Percentiles rank a stretch among this genome's conserved stretches.
Conservation (phyloP, 148 eudicot species). For the Fagopyrum esculentum region DNA sequence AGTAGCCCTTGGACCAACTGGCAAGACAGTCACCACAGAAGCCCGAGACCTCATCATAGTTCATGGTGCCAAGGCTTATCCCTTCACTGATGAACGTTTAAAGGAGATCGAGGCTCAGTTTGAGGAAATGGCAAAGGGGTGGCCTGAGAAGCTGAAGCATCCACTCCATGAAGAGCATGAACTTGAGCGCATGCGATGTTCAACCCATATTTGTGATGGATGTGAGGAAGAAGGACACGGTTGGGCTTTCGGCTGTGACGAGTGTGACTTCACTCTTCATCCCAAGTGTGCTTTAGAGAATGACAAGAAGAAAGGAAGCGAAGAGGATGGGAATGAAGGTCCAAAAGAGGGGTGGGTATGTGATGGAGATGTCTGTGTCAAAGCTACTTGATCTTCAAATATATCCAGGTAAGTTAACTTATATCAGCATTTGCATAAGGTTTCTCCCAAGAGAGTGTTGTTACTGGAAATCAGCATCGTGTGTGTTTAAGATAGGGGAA, state of each 20-base stretch:
- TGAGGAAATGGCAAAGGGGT: slow-evolving; percentile 45
- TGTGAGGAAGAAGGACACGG: slow-evolving; percentile 43
- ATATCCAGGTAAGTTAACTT: not conserved
- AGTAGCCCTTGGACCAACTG: slow-evolving; percentile 49
- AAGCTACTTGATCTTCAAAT: not conserved
- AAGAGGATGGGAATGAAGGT: slow-evolving; percentile 16
- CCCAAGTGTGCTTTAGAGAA: slow-evolving; percentile 57
- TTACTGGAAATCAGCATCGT: not conserved
- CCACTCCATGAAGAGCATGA: slow-evolving; percentile 45
- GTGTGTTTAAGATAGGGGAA: not conserved
- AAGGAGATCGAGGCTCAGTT: slow-evolving; percentile 42
- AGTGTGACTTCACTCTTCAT: slow-evolving; percentile 58
- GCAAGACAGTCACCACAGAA: slow-evolving; percentile 44
- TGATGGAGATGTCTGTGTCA: slow-evolving; percentile 46
- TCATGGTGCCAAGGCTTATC: slow-evolving; percentile 59
- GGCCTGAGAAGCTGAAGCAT: slow-evolving; percentile 49
- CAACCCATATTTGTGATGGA: slow-evolving; percentile 35
- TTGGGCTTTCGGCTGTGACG: slow-evolving; percentile 54
- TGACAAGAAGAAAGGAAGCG: slow-evolving; percentile 16
- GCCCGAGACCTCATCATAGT: slow-evolving; percentile 40
- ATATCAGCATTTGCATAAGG: not conserved
- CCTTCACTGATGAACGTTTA: slow-evolving; percentile 49
- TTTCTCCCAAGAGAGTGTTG: not conserved
- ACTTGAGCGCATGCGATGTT: slow-evolving; percentile 37
- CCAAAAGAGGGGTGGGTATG: slow-evolving; percentile 44